Evolutionary conservation across 225 moss, liverwort and hornwort species (phyloP), one percentile per base, ranked within the genome.

Genomic region (Polytrichum commune): DNA sequence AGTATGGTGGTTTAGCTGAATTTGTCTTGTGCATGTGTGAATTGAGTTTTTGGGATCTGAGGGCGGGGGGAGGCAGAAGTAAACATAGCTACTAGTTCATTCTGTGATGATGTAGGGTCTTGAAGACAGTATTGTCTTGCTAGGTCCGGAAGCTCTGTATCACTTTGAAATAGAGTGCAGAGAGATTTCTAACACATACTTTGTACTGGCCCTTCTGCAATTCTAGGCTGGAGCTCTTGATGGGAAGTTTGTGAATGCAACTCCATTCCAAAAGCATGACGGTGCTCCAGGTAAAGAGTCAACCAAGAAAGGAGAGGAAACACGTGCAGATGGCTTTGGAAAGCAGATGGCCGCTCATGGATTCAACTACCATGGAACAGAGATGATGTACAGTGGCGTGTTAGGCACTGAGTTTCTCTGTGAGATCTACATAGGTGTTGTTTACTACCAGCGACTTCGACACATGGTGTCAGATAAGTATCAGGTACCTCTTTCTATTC

Each of bases 381-480:
- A 97, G 77, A 92, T 97, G 29, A 97, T 97, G 94, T 91, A 94
- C 73, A 94, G 97, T 73, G 97, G 97, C 32, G 83, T 94, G 35
- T 75, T 90, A 8, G 92, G 94, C 70, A 97, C 92, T 53, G 97
- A 97, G 77, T 86, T 97, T 75, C 83, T 85, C 27, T 92, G 90
- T 74, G 94, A 97, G 76, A 97, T 97, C 65, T 97, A 94, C 74
- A 78, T 97, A 5, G 97, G 97, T 53, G 88, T 92, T 23, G 97
- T 97, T 7, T 97, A 97, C 70, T 97, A 94, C 67, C 94, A 97
- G 78, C 78, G 97, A 60, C 89, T 97, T 29, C 89, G 97, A 24
- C 97, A 97, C 81, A 97, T 97, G 97, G 97, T 97, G 63, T 90
- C 90, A 16, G 94, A 97, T 76, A 97, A 97, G 86, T 97, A 91